phyloP scores from a whole-genome alignment of 139 green algal species.

The Astrephomene gubernaculifera region DNA sequence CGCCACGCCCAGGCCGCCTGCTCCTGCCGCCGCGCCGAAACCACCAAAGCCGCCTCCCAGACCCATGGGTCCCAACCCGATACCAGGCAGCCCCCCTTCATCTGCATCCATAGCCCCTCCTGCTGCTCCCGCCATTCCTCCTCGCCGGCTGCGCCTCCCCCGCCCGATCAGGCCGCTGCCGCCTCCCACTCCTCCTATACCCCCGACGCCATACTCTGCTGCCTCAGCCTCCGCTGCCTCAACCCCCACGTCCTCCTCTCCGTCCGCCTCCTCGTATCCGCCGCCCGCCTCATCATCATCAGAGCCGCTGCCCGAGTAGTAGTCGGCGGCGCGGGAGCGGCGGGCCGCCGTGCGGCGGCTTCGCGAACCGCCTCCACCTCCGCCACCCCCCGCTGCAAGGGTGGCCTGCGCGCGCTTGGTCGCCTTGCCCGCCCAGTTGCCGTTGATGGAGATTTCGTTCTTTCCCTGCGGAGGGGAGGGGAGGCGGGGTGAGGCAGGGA shows the following conservation, averaged over 20 bases:
- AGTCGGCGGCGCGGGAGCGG: slow-evolving; percentile 1
- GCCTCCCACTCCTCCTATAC: not conserved
- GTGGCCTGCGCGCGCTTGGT: slow-evolving; percentile 27
- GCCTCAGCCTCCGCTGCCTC: not conserved
- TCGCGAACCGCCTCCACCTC: not conserved
- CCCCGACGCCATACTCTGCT: not conserved
- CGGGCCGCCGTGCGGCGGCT: not conserved
- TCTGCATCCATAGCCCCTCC: too few relatives aligned
- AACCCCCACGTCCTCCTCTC: too few relatives aligned
- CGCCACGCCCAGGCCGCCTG: too few relatives aligned
- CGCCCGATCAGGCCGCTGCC: not conserved
- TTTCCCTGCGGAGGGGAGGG: not conserved
- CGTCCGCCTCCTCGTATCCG: too few relatives aligned
- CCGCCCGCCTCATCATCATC: slow-evolving; percentile 1
- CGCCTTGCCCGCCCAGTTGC: slow-evolving; percentile 46
- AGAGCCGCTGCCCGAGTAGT: not conserved
- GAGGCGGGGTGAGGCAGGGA: not conserved
- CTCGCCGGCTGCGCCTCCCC: too few relatives aligned
- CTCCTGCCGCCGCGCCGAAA: too few relatives aligned
- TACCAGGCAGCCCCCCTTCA: too few relatives aligned
- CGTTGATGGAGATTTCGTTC: slow-evolving; percentile 23
- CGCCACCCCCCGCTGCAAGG: not conserved
- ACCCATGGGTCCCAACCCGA: too few relatives aligned
- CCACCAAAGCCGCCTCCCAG: too few relatives aligned
- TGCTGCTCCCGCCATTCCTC: too few relatives aligned